These are phyloP conservation scores for Beauveria pseudobassiana DNA, from an alignment of 2,329 filamentous ascomycete species.

Conservation along the genomic window DNA sequence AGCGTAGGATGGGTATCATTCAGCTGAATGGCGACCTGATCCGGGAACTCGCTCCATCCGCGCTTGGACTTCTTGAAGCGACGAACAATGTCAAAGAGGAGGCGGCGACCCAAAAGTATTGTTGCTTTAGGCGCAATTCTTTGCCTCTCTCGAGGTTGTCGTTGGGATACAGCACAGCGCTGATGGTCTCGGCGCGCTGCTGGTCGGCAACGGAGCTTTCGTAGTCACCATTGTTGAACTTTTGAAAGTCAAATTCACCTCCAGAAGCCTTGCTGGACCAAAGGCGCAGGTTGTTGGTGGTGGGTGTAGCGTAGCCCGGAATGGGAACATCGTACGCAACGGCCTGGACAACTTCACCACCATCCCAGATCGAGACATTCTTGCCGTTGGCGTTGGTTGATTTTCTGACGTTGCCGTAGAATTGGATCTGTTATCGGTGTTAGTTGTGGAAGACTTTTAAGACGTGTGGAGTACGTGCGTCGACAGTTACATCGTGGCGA, in stretches of 20 bases:
- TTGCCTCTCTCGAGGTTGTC: constrained; percentile 96
- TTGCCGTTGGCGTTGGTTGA: constrained; percentile 70
- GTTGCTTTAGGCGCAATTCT: constrained; percentile 94
- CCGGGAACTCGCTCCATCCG: constrained; percentile 84
- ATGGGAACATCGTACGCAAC: constrained; percentile 91
- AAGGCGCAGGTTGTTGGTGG: constrained; percentile 91
- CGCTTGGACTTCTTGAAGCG: constrained; percentile 97
- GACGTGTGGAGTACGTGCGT: constrained; percentile 42
- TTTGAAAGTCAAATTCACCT: constrained; percentile 98
- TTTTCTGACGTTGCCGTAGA: constrained; percentile 81
- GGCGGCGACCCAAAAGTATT: constrained; percentile 99
- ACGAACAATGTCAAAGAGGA: constrained; percentile 94
- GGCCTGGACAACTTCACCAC: constrained; percentile 84
- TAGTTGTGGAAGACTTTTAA: neutral
- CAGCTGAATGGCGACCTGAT: constrained; percentile 93
- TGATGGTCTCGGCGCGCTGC: constrained; percentile 98
- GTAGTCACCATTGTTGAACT: constrained; percentile 98
- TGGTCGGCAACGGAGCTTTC: constrained; percentile 97
- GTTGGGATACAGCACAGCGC: constrained; percentile 93
- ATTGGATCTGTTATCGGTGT: constrained; percentile 63
- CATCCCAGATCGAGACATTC: constrained; percentile 71
- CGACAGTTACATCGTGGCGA: constrained; percentile 82
- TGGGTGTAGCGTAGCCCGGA: constrained; percentile 80
- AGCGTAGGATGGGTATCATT: constrained; percentile 97
- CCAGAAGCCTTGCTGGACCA: constrained; percentile 98